Base-by-base conservation (phyloP, 2,329 filamentous ascomycete species). In the Metarhizium anisopliae region DNA sequence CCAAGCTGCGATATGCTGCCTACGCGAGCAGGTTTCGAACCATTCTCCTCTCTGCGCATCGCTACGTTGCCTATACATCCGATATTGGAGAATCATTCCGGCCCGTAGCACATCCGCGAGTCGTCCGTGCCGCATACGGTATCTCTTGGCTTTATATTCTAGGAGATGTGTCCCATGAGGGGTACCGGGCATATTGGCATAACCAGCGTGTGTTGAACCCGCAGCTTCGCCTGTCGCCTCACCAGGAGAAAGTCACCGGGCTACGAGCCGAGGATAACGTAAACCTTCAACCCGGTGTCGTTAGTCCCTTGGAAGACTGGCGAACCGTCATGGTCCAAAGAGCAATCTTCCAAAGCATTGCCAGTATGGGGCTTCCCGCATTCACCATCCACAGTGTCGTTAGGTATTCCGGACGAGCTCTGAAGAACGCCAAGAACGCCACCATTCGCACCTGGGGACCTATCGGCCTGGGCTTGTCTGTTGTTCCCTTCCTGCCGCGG, bases 1-100 rank as follows among this genome's bases (percentile, higher is more conserved):
- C 85, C 63, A 86, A 84, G 63, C 76, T 95, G 66, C 88, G 94
- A 66, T 99, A 97, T 74, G 93, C 92, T 56, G 94, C 89, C 63
- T 99, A 99, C 73, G 90, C 90, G 51, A 84, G 86, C 58, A 86
- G 94, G 51, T 75, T 94, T 59, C 85, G 90, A 59, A 96, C 92
- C 7, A 89, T 97, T 62, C 84, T 99, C 66, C 77, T 92, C 63
- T 90, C 89, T 16, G 92, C 92, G 4, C 94, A 97, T 67, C 86
- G 94, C 66, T 99, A 99, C 67, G 91, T 99, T 51, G 94, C 94
- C 56, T 99, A 99, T 70, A 97, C 94, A 0, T 92, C 87, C 20
- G 93, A 97, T 66, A 93, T 99, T 60, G 94, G 94, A 68, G 94
- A 99, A 72, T 95, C 89, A 0, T 99, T 99, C 73, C 84, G 94